These are phyloP conservation scores for Heteromeles arbutifolia DNA, from an alignment of 306 rosid species.

Conservation along the genomic window DNA sequence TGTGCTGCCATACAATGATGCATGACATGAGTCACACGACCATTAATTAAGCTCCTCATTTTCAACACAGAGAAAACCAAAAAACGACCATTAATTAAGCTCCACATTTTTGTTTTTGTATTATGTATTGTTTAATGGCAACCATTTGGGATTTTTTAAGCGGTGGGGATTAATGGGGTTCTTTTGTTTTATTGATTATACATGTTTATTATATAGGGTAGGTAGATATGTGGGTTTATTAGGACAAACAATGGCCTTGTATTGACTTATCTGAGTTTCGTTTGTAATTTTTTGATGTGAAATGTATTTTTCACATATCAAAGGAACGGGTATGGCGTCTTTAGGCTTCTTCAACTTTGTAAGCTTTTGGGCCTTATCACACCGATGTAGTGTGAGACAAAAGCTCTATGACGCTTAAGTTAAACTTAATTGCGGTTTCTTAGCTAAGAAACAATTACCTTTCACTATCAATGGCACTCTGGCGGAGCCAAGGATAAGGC, in stretches of 20 bases:
- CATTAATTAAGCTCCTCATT: background rate
- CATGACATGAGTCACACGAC: background rate
- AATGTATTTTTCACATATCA: background rate
- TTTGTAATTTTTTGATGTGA: background rate
- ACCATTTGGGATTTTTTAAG: background rate
- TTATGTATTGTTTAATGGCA: background rate
- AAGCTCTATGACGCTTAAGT: too few species aligned
- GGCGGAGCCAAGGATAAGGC: too few species aligned
- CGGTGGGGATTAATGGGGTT: background rate
- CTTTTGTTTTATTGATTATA: background rate
- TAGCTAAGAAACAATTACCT: too few species aligned
- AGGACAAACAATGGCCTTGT: background rate
- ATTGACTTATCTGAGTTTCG: background rate
- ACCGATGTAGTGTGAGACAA: too few species aligned
- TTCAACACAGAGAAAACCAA: background rate
- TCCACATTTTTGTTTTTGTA: too few species aligned
- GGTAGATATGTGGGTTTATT: background rate
- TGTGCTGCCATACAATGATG: background rate
- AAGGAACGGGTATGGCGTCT: background rate
- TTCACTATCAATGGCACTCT: too few species aligned
- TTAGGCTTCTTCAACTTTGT: background rate
- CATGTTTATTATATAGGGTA: background rate
- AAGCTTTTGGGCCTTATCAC: background rate
- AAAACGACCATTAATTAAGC: too few species aligned
- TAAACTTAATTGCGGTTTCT: too few species aligned